Conservation (phyloP, 2,329 filamentous ascomycete genomes). For the Beauveria pseudobassiana region DNA sequence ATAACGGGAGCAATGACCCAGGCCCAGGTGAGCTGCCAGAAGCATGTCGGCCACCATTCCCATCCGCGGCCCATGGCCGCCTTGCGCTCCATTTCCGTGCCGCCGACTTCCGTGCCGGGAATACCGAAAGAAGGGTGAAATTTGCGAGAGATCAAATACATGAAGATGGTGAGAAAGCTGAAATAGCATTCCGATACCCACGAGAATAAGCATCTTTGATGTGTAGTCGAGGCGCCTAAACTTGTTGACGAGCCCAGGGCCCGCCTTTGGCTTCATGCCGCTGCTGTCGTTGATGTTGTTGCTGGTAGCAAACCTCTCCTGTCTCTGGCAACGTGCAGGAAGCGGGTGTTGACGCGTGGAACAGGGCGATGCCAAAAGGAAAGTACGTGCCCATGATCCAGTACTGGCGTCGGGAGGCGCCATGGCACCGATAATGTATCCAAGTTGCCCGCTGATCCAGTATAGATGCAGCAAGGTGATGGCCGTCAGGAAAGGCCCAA, state of each 20-base stretch:
- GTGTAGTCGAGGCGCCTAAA: constrained; percentile 33
- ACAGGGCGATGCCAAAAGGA: constrained; percentile 56
- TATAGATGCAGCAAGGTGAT: constrained; percentile 33
- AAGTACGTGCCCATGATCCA: constrained; percentile 60
- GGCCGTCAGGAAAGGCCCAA: constrained; percentile 32
- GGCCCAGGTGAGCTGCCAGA: constrained; percentile 56
- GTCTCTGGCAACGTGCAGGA: constrained; percentile 49
- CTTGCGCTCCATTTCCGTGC: constrained; percentile 42
- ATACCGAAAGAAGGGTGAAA: constrained; percentile 54
- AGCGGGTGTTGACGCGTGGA: constrained; percentile 54
- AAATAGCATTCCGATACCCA: constrained; percentile 46
- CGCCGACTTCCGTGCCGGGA: constrained; percentile 50
- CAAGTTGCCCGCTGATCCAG: constrained; percentile 32
- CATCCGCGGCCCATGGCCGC: constrained; percentile 43
- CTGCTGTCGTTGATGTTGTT: not conserved
- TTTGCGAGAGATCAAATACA: constrained; percentile 55
- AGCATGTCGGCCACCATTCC: constrained; percentile 58
- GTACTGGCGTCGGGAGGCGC: constrained; percentile 45
- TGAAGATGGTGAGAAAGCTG: constrained; percentile 51
- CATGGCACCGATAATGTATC: constrained; percentile 27
- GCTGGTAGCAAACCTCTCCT: constrained; percentile 26
- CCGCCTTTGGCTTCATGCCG: constrained; percentile 14
- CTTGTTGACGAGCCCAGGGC: constrained; percentile 19
- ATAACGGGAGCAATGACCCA: constrained; percentile 52
- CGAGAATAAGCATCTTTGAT: constrained; percentile 37